Evolutionary conservation across 108 stramenopile species (phyloP), one percentile per base, ranked within the genome.

Genomic region (Cyclotella baltica): DNA sequence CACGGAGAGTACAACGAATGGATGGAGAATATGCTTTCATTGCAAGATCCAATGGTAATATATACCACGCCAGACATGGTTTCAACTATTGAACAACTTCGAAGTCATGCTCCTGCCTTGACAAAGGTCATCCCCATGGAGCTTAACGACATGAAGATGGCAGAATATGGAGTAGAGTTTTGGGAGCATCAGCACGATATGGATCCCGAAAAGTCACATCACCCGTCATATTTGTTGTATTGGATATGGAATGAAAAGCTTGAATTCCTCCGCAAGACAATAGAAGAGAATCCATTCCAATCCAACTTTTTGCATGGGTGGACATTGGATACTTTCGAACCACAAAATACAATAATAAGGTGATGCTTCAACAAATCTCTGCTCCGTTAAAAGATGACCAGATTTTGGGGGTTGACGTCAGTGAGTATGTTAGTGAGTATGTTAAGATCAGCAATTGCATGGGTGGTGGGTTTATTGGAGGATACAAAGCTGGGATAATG

Each of bases 161-260:
- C 72, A 6, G 66, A 52, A 53, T 88, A 73, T 35, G 35, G 62
- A 15, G 52, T 43, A 27, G 38, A 69, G 11, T 88, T 89, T 70
- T 92, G 91, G 91, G 51, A 88, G 63, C 62, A 87, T 67, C 87
- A 92, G 52, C 62, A 87, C 40, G 81, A 85, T 16, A 74, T 74
- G 15, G 91, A 92, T 65, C 86, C 73, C 29, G 91, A 92, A 72
- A 85, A 81, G 66, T 48, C 55, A 33, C 72, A 66, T 15, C 91
- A 92, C 75, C 51, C 61, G 22, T 83, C 81, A 0, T 89, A 88
- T 67, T 65, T 83, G 58, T 16, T 92, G 15, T 92, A 88, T 55
- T 92, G 91, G 91, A 89, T 92, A n/a, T 92, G 91, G 91, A 71
- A 87, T 16, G 74, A 67, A 48, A 92, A 92, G 82, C 76, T 86